Evolutionary conservation across 1,139 yeast genomes (phyloP).

Genomic region (Sugiyamaella sp.): DNA sequence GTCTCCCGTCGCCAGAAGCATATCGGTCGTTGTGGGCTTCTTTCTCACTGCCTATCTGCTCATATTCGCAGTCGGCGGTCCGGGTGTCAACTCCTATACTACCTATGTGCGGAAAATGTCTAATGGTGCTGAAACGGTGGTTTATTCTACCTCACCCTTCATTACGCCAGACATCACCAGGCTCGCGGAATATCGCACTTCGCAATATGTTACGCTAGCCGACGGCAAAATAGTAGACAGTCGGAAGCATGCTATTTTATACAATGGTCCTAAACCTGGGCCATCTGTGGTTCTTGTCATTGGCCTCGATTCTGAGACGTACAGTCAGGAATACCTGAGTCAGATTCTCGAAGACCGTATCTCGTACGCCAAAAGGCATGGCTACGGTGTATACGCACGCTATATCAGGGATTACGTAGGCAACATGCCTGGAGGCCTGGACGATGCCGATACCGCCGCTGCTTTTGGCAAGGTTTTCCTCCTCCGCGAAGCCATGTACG

Average conservation of each 20-base stretch:
- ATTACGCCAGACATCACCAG: constrained; percentile 36
- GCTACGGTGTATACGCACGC: constrained; percentile 76
- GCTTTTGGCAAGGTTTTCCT: constrained; percentile 63
- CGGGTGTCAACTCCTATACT: neutral
- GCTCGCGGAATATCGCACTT: constrained; percentile 37
- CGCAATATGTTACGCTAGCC: constrained; percentile 34
- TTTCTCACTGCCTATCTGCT: constrained; percentile 10
- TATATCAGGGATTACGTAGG: constrained; percentile 76
- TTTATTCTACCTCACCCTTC: constrained; percentile 30
- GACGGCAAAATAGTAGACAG: constrained; percentile 36
- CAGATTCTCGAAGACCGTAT: constrained; percentile 77
- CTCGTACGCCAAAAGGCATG: constrained; percentile 73
- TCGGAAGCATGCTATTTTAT: constrained; percentile 32
- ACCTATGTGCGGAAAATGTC: constrained; percentile 22
- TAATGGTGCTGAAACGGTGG: constrained; percentile 33
- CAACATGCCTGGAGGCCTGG: constrained; percentile 29
- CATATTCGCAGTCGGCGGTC: constrained; percentile 8
- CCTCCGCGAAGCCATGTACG: constrained; percentile 83
- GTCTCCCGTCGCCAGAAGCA: constrained; percentile 12
- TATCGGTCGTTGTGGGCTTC: constrained; percentile 8
- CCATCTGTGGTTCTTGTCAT: constrained; percentile 36
- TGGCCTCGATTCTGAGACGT: constrained; percentile 36
- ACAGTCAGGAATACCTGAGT: constrained; percentile 42
- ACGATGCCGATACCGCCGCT: constrained; percentile 31
- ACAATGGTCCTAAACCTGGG: constrained; percentile 25